A percentile compares a stretch with the other conserved stretches of the same genome.
phyloP scores from a whole-genome alignment of 192 early-diverging fungal genomes.

The Podila verticillata region DNA sequence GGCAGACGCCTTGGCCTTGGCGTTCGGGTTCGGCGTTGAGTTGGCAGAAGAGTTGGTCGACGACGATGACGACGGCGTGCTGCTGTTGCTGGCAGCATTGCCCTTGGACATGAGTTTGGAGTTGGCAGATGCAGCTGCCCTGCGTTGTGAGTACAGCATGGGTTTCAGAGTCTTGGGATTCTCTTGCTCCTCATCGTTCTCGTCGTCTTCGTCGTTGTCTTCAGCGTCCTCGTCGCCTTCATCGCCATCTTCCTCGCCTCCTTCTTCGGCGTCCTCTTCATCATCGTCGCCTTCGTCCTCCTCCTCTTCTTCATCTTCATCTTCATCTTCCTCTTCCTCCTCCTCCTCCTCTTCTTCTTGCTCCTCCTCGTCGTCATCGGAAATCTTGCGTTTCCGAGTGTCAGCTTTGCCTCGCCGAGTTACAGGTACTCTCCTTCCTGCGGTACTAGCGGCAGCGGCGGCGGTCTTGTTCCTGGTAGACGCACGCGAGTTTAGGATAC shows the following conservation, averaged over 20 bases:
- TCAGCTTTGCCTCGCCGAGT: background rate
- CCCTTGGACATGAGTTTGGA: constrained; percentile 27
- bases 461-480: background rate
- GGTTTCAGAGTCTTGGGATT: constrained; percentile 7
- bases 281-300: background rate
- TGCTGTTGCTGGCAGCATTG: background rate
- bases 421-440: background rate
- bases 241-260: background rate
- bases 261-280: background rate
- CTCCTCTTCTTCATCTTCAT: background rate
- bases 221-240: background rate
- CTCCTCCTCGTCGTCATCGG: constrained; percentile 9
- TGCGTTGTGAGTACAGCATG: constrained; percentile 22
- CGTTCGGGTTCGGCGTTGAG: background rate
- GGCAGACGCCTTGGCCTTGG: background rate
- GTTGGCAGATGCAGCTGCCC: constrained; percentile 31
- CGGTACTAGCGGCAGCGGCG: background rate
- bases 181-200: constrained; percentile 2
- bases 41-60: background rate
- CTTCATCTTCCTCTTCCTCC: background rate
- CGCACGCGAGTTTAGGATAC: background rate
- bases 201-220: background rate
- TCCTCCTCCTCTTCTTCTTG: constrained; percentile 11
- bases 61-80: constrained; percentile 6
- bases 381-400: background rate